Conservation (phyloP, 257 asterid species). For the Lantana camara region DNA sequence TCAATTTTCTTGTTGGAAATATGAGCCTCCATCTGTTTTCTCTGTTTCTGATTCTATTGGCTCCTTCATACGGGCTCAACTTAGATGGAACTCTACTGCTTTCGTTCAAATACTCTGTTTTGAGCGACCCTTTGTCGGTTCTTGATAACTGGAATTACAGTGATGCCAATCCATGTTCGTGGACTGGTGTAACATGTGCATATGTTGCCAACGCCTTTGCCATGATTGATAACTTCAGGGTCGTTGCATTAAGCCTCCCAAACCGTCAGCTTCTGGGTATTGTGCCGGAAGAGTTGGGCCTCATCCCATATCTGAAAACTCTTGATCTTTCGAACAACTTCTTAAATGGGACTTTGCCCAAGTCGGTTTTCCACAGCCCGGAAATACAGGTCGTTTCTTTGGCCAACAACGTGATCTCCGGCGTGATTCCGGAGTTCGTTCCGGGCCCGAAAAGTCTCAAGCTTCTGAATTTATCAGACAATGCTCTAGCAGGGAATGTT, state of each 20-base stretch:
- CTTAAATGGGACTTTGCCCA: conserved; percentile 71
- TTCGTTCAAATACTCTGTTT: conserved; percentile 78
- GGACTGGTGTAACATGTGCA: conserved; percentile 79
- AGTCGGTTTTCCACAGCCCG: conserved; percentile 62
- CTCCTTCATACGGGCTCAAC: conserved; percentile 58
- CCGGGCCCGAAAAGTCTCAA: conserved; percentile 29
- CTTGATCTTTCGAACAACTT: conserved; percentile 74
- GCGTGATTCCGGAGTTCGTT: conserved; percentile 43
- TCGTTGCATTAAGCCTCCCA: conserved; percentile 55
- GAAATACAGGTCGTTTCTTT: conserved; percentile 56
- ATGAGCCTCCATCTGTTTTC: conserved; percentile 34
- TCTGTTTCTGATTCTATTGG: conserved; percentile 38
- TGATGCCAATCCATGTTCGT: conserved; percentile 70
- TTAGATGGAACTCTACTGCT: conserved; percentile 80
- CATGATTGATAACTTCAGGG: conserved; percentile 40
- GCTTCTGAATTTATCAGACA: conserved; percentile 59
- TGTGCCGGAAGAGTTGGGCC: conserved; percentile 66
- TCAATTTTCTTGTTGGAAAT: conserved; percentile 28
- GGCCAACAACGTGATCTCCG: conserved; percentile 53
- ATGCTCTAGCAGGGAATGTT: conserved; percentile 58
- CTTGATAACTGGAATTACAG: conserved; percentile 82
- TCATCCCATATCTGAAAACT: conserved; percentile 54
- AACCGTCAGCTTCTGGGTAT: conserved; percentile 58
- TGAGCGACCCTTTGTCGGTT: conserved; percentile 77
- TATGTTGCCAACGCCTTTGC: conserved; percentile 31